phyloP scores from a whole-genome alignment of 495 filamentous ascomycete genomes.

The Aspergillus egyptiacus region DNA sequence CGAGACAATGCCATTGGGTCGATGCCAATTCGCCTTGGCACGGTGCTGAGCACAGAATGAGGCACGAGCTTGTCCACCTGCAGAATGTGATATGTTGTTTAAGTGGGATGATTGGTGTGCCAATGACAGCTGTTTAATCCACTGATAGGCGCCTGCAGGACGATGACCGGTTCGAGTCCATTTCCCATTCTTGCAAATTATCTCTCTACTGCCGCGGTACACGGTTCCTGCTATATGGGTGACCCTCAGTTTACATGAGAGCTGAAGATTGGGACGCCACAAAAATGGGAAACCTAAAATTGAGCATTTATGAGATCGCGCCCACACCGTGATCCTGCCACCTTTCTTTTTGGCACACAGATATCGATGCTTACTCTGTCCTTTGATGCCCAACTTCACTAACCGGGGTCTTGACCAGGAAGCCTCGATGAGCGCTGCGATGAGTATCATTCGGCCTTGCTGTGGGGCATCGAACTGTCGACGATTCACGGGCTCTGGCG shows the following conservation, averaged over 20 bases:
- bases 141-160: slow-evolving; percentile 19
- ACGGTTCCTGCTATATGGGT: slow-evolving; percentile 2
- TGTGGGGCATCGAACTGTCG: slow-evolving; percentile 23
- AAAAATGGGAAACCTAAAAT: slow-evolving; percentile 11
- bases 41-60: slow-evolving; percentile 13
- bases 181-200: not conserved
- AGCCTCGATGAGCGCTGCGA: slow-evolving; percentile 19
- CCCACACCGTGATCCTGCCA: not conserved
- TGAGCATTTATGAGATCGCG: slow-evolving; percentile 6
- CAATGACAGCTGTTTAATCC: slow-evolving; percentile 16
- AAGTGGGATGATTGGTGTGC: slow-evolving; percentile 17
- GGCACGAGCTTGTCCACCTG: slow-evolving; percentile 20
- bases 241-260: not conserved
- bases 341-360: slow-evolving; percentile 1
- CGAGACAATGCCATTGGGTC: slow-evolving; percentile 12
- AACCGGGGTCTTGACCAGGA: slow-evolving; percentile 17
- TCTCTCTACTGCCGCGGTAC: slow-evolving; percentile 7
- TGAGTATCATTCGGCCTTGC: slow-evolving; percentile 9
- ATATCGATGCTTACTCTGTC: slow-evolving; percentile 16
- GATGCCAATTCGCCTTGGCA: slow-evolving; percentile 13
- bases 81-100: slow-evolving; percentile 11
- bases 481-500: slow-evolving; percentile 15
- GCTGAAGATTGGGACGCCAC: not conserved
- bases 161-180: slow-evolving; percentile 12
- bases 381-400: slow-evolving; percentile 25